These are phyloP conservation scores for Termitomyces sp. DNA, from an alignment of 768 basidiomycete species.

Conservation along the genomic window DNA sequence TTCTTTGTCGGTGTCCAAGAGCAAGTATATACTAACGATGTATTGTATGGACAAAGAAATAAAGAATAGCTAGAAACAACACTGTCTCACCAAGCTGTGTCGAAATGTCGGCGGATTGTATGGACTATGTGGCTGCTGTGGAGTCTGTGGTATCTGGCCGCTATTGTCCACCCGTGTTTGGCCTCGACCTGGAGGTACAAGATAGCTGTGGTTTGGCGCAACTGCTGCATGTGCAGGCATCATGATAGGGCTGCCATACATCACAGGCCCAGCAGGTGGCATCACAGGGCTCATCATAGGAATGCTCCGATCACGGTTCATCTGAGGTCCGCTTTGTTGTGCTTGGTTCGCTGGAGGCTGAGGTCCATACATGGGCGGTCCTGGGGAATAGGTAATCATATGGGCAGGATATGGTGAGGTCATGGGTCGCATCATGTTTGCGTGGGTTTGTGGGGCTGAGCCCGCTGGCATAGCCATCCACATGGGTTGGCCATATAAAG, in stretches of 20 bases:
- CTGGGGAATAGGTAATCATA: conserved; percentile 63
- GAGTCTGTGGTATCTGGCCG: conserved; percentile 41
- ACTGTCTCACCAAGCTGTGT: conserved; percentile 46
- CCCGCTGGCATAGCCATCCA: conserved; percentile 60
- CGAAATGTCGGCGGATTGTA: conserved; percentile 44
- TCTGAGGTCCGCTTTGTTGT: conserved; percentile 35
- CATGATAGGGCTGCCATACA: conserved; percentile 73
- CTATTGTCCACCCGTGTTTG: conserved; percentile 47
- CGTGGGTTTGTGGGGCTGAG: conserved; percentile 43
- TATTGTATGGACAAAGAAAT: conserved; percentile 35
- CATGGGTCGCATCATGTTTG: conserved; percentile 53
- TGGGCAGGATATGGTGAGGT: conserved; percentile 63
- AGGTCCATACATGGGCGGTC: conserved; percentile 47
- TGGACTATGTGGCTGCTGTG: conserved; percentile 32
- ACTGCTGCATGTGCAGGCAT: conserved; percentile 54
- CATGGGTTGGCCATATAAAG: conserved; percentile 58
- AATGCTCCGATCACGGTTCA: conserved; percentile 49
- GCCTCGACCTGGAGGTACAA: conserved; percentile 46
- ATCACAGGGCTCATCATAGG: conserved; percentile 74
- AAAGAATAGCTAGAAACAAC: conserved; percentile 22
- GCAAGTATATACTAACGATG: conserved; percentile 27
- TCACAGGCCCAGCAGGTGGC: conserved; percentile 50
- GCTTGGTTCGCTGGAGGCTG: conserved; percentile 37
- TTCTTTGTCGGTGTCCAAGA: conserved; percentile 8
- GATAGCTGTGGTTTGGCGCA: conserved; percentile 42